Conservation (phyloP, 495 filamentous ascomycete genomes). For the Sabuloglossum arenarium region DNA sequence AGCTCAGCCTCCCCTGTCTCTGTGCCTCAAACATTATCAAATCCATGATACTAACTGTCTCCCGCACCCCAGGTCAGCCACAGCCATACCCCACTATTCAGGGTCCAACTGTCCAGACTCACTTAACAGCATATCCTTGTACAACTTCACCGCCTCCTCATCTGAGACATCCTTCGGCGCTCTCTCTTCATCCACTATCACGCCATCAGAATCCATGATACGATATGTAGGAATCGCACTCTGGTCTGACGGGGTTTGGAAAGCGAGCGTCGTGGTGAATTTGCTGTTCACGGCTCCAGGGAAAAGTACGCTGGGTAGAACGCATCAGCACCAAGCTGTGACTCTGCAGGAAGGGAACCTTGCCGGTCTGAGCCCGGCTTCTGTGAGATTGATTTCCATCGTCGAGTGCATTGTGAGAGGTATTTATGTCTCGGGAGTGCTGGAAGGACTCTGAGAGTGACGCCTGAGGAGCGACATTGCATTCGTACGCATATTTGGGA, state of each 20-base stretch:
- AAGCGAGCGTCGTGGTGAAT: conserved; percentile 61
- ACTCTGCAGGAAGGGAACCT: conserved; percentile 2
- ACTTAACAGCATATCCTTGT: conserved; percentile 47
- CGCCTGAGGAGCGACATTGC: background rate
- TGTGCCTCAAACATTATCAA: conserved; percentile 84
- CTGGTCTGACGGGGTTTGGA: conserved; percentile 42
- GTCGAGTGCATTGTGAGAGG: conserved; percentile 7
- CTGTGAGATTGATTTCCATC: conserved; percentile 45
- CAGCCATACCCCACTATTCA: conserved; percentile 10
- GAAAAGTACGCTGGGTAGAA: conserved; percentile 46
- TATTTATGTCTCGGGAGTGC: background rate
- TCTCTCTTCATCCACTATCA: conserved; percentile 48
- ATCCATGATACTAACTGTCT: conserved; percentile 81
- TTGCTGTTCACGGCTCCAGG: conserved; percentile 89
- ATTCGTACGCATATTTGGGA: background rate
- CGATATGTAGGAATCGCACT: conserved; percentile 72
- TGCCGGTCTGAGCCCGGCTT: conserved; percentile 46
- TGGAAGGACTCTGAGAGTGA: background rate
- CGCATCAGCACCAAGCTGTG: background rate
- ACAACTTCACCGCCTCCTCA: conserved; percentile 44
- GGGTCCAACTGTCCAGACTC: conserved; percentile 4
- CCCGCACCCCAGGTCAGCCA: conserved; percentile 13
- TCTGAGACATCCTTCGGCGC: conserved; percentile 38
- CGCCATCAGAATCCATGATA: conserved; percentile 63
- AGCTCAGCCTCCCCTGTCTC: conserved; percentile 62